Evolutionary conservation across 1,284 basidiomycete genomes (phyloP).

Genomic region (Trichosporon sp.): DNA sequence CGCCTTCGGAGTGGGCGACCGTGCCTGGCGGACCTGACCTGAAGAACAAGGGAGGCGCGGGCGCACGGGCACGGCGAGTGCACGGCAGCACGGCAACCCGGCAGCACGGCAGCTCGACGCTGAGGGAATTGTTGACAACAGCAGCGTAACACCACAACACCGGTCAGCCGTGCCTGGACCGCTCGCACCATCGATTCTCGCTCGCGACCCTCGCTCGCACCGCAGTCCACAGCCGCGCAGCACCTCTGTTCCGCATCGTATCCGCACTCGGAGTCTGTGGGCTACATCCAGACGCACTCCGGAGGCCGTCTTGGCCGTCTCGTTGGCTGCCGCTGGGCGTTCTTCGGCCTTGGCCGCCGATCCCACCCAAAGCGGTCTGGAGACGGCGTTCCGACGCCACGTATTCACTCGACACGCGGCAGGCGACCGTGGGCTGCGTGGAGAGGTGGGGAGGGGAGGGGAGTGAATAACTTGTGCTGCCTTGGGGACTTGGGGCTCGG

Average conservation of each 20-base stretch:
- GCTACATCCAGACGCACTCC: too few relatives aligned
- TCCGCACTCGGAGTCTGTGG: background rate
- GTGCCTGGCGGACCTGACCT: background rate
- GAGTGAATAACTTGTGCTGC: background rate
- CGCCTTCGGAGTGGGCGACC: background rate
- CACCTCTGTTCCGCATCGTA: background rate
- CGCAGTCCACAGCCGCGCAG: background rate
- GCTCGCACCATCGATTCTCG: background rate
- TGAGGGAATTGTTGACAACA: background rate
- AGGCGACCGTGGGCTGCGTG: background rate
- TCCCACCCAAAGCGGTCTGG: background rate
- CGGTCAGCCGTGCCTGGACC: background rate
- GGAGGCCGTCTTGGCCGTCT: too few relatives aligned
- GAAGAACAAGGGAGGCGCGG: too few relatives aligned
- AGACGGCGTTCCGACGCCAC: background rate
- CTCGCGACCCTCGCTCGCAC: background rate
- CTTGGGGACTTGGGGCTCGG: background rate
- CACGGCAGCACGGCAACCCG: background rate
- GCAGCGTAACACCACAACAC: background rate
- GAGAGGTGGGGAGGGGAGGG: background rate
- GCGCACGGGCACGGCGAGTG: background rate
- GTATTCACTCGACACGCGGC: background rate
- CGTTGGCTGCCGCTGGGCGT: background rate
- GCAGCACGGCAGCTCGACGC: background rate
- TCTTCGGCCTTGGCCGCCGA: background rate